These are phyloP conservation scores for Ceriops zippeliana DNA, from an alignment of 345 rosid species.

Conservation along the genomic window DNA sequence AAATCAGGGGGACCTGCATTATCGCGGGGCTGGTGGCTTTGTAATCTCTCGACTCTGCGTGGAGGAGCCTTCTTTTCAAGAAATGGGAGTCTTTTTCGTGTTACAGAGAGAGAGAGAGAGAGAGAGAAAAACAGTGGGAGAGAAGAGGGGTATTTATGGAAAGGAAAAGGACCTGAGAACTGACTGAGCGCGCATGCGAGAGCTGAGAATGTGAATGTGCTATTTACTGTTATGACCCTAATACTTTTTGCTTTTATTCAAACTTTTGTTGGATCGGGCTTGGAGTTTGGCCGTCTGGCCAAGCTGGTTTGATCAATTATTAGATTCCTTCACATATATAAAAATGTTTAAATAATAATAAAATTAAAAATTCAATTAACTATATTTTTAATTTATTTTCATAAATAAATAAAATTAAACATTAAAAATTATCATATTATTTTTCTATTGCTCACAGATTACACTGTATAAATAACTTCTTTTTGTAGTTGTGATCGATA, in stretches of 20 bases:
- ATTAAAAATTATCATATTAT: too few species aligned
- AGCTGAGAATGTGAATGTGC: neutral
- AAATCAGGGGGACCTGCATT: neutral
- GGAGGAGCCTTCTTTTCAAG: neutral
- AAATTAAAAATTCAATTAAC: too few species aligned
- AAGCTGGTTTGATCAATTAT: too few species aligned
- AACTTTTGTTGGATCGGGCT: neutral
- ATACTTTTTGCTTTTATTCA: neutral
- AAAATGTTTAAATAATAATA: too few species aligned
- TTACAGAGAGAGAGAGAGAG: neutral
- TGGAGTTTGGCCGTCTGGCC: too few species aligned
- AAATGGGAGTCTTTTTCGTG: neutral
- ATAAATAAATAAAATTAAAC: too few species aligned
- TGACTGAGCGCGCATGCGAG: neutral
- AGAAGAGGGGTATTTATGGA: slow-evolving; percentile 3
- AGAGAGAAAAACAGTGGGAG: neutral
- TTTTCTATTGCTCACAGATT: too few species aligned
- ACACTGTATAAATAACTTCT: too few species aligned
- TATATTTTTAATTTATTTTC: too few species aligned
- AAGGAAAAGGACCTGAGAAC: slow-evolving; percentile 2
- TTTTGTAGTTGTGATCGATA: too few species aligned
- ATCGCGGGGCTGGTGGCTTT: slow-evolving; percentile 22
- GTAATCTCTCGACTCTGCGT: neutral
- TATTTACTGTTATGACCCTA: slow-evolving; percentile 13
- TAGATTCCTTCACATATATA: too few species aligned